Evolutionary conservation across 306 rosid species (phyloP).

Genomic region (Cucumis hystrix): DNA sequence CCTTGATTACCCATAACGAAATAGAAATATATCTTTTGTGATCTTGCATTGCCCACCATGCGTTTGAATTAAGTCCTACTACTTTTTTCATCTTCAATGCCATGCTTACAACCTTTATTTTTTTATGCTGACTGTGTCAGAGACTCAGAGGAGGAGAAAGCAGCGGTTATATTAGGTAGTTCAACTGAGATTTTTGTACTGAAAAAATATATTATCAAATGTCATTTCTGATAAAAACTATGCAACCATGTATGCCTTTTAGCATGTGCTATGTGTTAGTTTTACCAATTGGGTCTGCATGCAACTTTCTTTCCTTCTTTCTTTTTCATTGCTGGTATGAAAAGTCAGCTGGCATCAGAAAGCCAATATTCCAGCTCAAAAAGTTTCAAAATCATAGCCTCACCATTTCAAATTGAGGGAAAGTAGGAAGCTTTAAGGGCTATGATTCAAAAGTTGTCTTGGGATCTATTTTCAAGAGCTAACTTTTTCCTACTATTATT

Average conservation of each 20-base stretch:
- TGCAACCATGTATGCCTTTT: slow-evolving; percentile 1
- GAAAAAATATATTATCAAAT: background rate
- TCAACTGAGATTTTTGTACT: slow-evolving; percentile 1
- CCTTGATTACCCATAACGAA: background rate
- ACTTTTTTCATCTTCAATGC: background rate
- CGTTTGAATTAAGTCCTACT: background rate
- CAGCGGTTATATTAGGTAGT: background rate
- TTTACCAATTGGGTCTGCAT: slow-evolving; percentile 1
- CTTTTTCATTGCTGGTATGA: background rate
- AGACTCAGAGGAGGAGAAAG: background rate
- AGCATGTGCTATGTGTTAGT: slow-evolving; percentile 3
- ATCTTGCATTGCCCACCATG: slow-evolving; percentile 1
- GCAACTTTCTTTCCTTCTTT: background rate
- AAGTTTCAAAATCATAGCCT: slow-evolving; percentile 24
- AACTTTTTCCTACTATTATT: background rate
- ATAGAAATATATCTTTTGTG: background rate
- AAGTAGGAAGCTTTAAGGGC: slow-evolving; percentile 1
- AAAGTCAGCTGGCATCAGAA: slow-evolving; percentile 24
- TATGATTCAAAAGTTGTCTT: slow-evolving; percentile 8
- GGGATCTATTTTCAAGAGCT: slow-evolving; percentile 3
- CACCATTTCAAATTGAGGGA: slow-evolving; percentile 9
- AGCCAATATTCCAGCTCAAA: slow-evolving; percentile 31
- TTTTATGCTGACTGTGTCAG: background rate
- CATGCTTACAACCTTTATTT: background rate
- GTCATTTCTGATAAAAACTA: slow-evolving; percentile 5